Evolutionary conservation across 129 eudicot genomes (phyloP), one percentile per base, ranked within the genome.

Genomic region (Tagetes patula): DNA sequence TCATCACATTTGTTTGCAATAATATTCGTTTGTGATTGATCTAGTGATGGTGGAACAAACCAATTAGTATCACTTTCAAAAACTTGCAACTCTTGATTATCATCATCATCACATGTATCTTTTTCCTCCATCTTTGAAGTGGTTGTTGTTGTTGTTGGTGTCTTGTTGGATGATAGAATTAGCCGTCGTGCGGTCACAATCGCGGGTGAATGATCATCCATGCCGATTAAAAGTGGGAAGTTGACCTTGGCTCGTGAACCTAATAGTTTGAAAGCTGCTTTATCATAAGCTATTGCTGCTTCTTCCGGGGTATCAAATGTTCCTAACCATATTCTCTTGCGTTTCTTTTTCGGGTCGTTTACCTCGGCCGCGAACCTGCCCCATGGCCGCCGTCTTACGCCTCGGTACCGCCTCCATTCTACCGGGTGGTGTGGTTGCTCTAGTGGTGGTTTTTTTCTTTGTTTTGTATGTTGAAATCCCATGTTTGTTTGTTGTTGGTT

Each of bases 181-280:
- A 73, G 53, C 70, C 45, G 50, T 13, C 61, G 45, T 7, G 45
- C 50, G 27, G 73, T 64, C 39, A 53, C 46, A 10, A 75, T 66
- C 9, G 38, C 56, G 6, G 43, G 55, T 33, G 58, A 75, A 9
- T 20, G 27, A 20, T 75, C 73, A 12, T 69, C 69, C 14, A 36
- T 47, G 39, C 81, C 72, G 30, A 77, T 11, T 60, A 77, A 60
- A 34, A 56, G 76, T 37, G 83, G 83, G 42, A 79, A 79, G n/a
- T 79, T 79, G 1, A 79, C 78, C 74, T 72, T 72, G 48, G 83
- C 83, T 32, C 83, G 74, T 34, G 83, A 79, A 47, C 83, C 79
- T 34, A 67, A 69, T 65, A 71, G 58, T 36, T 79, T 72, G 7
- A 79, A 79, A 65, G 83, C 83, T 11, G 83, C 78, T 67, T 70